Evolutionary conservation across 2,329 filamentous ascomycete species (phyloP).

Genomic region (Colletotrichum sp.): DNA sequence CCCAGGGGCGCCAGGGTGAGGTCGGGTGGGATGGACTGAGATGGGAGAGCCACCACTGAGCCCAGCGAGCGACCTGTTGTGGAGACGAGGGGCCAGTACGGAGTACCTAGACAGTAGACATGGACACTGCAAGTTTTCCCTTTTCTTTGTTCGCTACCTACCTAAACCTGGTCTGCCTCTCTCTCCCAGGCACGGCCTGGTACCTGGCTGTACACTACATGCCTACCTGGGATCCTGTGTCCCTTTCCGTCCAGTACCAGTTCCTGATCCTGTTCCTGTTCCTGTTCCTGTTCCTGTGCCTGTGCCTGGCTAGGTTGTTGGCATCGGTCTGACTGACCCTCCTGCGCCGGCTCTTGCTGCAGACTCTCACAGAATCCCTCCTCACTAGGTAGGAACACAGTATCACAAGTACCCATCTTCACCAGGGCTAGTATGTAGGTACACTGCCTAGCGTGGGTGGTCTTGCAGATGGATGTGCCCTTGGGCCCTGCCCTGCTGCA

Average conservation of each 20-base stretch:
- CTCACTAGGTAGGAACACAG: not conserved
- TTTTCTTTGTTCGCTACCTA: slow-evolving; percentile 12
- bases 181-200: not conserved
- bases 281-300: not conserved
- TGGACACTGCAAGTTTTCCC: slow-evolving; percentile 14
- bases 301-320: not conserved
- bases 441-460: slow-evolving; percentile 6
- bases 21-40: not conserved
- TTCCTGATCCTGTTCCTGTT: not conserved
- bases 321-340: not conserved
- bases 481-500: not conserved
- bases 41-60: not conserved
- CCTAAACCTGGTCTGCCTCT: not conserved
- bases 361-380: not conserved
- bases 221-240: not conserved
- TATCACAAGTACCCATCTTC: not conserved
- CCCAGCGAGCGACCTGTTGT: not conserved
- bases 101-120: too few species aligned
- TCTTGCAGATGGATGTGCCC: not conserved
- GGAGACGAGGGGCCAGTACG: not conserved
- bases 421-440: not conserved
- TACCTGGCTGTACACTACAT: not conserved
- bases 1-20: not conserved
- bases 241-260: not conserved
- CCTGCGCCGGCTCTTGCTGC: not conserved